A percentile compares a stretch with the other conserved stretches of the same genome.
These are phyloP conservation scores for Dictyostelium purpureum DNA, from an alignment of 78 protist species.

Conservation along the genomic window DNA sequence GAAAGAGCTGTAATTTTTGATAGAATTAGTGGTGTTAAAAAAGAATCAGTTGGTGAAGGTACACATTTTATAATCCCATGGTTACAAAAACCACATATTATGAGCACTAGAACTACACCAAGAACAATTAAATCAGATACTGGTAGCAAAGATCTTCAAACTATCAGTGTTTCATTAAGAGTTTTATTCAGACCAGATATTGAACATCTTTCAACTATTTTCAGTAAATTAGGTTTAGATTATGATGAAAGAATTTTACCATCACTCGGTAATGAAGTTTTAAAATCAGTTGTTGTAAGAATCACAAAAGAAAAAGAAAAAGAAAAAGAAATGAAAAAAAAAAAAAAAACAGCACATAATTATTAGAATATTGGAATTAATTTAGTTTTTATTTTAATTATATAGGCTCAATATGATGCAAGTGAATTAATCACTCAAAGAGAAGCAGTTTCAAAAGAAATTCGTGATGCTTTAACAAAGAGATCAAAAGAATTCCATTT, in stretches of 20 bases:
- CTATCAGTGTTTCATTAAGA: slow-evolving; percentile 57
- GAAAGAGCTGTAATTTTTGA: slow-evolving; percentile 81
- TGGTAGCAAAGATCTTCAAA: slow-evolving; percentile 84
- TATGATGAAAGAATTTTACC: slow-evolving; percentile 83
- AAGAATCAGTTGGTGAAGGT: slow-evolving; percentile 71
- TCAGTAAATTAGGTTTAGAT: slow-evolving; percentile 72
- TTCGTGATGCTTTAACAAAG: slow-evolving; percentile 76
- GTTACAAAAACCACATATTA: slow-evolving; percentile 67
- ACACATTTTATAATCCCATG: slow-evolving; percentile 78
- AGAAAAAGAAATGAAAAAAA: background rate
- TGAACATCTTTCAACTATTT: slow-evolving; percentile 57
- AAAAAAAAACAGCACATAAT: background rate
- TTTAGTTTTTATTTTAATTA: background rate
- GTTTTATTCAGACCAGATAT: slow-evolving; percentile 77
- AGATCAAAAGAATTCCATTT: slow-evolving; percentile 80
- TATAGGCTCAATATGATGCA: slow-evolving; percentile 86
- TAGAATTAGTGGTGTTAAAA: slow-evolving; percentile 66
- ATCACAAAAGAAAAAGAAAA: background rate
- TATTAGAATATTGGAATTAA: background rate
- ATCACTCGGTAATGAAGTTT: slow-evolving; percentile 82
- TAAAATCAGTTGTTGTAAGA: slow-evolving; percentile 80
- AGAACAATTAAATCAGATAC: slow-evolving; percentile 73
- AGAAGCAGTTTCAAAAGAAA: slow-evolving; percentile 81
- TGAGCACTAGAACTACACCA: slow-evolving; percentile 79
- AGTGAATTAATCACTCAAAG: slow-evolving; percentile 87